Conservation (phyloP, 2,329 filamentous ascomycete species). For the Periconia sp. region DNA sequence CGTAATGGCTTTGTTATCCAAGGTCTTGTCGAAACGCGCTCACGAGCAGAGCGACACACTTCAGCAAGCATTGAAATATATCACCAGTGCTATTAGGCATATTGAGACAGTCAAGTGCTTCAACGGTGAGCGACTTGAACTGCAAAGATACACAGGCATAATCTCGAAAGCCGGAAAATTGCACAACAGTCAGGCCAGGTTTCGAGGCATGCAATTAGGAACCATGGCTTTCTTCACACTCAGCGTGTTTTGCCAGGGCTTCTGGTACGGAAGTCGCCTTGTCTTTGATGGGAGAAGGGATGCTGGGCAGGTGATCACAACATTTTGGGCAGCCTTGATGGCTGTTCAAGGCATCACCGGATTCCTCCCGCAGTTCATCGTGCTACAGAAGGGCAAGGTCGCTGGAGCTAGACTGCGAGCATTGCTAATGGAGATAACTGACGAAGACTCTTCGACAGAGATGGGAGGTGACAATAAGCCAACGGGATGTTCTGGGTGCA, state of each 20-base stretch:
- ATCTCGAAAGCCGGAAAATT: conserved; percentile 65
- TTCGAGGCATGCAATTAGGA: conserved; percentile 74
- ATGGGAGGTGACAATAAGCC: conserved; percentile 27
- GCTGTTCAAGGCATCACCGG: conserved; percentile 77
- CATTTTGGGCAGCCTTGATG: conserved; percentile 82
- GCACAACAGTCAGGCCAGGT: conserved; percentile 72
- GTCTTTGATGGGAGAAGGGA: conserved; percentile 64
- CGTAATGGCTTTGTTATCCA: conserved; percentile 65
- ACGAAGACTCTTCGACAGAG: conserved; percentile 21
- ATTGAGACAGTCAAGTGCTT: conserved; percentile 89
- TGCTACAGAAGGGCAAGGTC: conserved; percentile 78
- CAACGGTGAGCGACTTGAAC: conserved; percentile 75
- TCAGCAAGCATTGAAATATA: conserved; percentile 72
- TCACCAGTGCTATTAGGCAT: conserved; percentile 70
- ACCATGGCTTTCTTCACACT: conserved; percentile 77
- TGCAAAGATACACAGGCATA: conserved; percentile 66
- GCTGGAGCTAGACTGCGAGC: conserved; percentile 69
- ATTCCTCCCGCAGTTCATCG: conserved; percentile 76
- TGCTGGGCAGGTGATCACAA: conserved; percentile 75
- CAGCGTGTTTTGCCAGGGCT: conserved; percentile 83
- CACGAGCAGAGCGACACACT: conserved; percentile 71
- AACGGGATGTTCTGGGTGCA: conserved; percentile 64
- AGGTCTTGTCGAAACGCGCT: conserved; percentile 69
- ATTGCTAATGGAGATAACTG: conserved; percentile 47
- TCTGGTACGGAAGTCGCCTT: conserved; percentile 82